Conservation (phyloP, 495 filamentous ascomycete species). For the Hyaloscypha bicolor region DNA sequence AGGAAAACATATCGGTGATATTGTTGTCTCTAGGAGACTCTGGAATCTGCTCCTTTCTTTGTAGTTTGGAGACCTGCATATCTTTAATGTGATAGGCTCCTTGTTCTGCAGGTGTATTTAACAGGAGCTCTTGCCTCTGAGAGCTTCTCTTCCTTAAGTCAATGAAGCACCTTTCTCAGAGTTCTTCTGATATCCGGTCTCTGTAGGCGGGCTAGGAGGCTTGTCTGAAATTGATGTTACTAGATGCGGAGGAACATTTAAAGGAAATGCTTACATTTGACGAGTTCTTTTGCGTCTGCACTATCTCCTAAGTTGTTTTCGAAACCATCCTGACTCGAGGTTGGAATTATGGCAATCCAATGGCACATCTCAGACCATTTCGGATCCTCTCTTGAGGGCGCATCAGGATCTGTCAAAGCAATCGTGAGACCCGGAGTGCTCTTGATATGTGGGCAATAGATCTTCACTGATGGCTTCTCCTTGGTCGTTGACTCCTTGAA, state of each 20-base stretch:
- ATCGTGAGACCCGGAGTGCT: constrained; percentile 37
- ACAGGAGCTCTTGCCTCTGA: no score
- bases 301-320: neutral
- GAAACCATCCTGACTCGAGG: neutral
- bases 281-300: constrained; percentile 10
- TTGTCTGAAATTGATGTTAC: constrained; percentile 33
- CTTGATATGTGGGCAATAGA: constrained; percentile 31
- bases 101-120: no score
- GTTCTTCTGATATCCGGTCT: constrained; percentile 53
- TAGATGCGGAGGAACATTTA: neutral
- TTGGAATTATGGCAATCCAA: constrained; percentile 57
- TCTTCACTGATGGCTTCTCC: constrained; percentile 49
- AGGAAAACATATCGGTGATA: constrained; percentile 70
- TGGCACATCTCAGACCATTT: constrained; percentile 74
- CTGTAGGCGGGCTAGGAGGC: constrained; percentile 62
- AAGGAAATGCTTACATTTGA: constrained; percentile 21
- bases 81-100: no score
- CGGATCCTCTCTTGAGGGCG: constrained; percentile 63
- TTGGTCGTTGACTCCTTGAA: constrained; percentile 54
- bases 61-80: no score
- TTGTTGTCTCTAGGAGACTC: no score
- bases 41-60: no score
- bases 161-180: no score
- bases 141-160: no score
- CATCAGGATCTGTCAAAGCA: constrained; percentile 69